Percentiles rank a stretch among this genome's conserved stretches.
These are phyloP conservation scores for Corniculantispora saksenae DNA, from an alignment of 2,329 filamentous ascomycete species.

Conservation along the genomic window DNA sequence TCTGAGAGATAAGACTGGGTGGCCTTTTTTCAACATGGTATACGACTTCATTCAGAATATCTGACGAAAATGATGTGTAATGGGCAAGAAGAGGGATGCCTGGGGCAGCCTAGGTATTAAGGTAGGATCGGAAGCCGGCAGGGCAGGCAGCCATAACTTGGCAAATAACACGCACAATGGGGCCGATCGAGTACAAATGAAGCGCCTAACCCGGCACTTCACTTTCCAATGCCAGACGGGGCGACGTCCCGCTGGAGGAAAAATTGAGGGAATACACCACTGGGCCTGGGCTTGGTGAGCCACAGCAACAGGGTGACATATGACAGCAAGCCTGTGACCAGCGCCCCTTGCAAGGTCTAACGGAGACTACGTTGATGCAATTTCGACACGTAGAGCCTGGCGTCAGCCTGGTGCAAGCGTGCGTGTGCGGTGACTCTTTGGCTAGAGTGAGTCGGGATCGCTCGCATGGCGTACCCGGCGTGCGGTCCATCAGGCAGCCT, in stretches of 20 bases:
- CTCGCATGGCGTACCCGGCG: constrained; percentile 19
- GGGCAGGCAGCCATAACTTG: constrained; percentile 3
- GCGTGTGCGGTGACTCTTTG: constrained; percentile 16
- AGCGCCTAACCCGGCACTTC: constrained; percentile 2
- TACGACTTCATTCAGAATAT: background rate
- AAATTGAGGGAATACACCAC: constrained; percentile 1
- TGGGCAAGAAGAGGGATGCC: constrained; percentile 7
- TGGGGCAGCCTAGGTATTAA: constrained; percentile 4
- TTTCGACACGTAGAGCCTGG: constrained; percentile 15
- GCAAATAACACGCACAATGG: background rate
- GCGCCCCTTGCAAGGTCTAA: background rate
- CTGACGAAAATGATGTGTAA: background rate
- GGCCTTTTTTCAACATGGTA: constrained; percentile 1
- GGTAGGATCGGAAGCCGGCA: constrained; percentile 13
- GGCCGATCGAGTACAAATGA: background rate
- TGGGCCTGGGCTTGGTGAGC: background rate
- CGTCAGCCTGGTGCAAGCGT: constrained; percentile 11
- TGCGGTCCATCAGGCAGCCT: constrained; percentile 4
- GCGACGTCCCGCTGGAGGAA: background rate
- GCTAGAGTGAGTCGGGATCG: constrained; percentile 9
- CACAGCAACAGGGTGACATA: background rate
- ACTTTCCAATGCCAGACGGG: background rate
- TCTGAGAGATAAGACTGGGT: constrained; percentile 1
- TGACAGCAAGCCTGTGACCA: background rate
- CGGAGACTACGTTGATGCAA: background rate